Evolutionary conservation across 228 moss, liverwort and hornwort species (phyloP), one percentile per base, ranked within the genome.

Genomic region (Sphagnum magellanicum): DNA sequence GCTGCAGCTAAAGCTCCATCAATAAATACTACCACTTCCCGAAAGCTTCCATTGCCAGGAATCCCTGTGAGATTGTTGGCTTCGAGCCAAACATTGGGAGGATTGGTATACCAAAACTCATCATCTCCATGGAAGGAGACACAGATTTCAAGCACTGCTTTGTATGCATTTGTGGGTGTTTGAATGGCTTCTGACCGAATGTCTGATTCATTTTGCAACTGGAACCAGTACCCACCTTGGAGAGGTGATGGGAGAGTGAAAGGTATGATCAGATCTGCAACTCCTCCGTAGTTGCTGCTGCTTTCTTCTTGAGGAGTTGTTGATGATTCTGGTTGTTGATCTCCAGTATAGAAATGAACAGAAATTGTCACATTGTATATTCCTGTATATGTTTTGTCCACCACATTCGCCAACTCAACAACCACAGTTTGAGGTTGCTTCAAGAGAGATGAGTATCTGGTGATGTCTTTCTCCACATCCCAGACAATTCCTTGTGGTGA

Each of bases 401-500:
- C 81, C 47, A 89, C 89, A 14, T 95, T 95, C 6, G 83, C 92
- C 64, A 95, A 61, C 73, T 83, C 63, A 3, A 92, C 51, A 4
- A 82, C 84, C 5, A 95, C 73, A 10, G 46, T 10, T 66, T 90
- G 88, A 5, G 83, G 80, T 51, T 71, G 51, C 48, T 73, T 76
- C 85, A 90, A 92, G 50, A 92, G 82, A 6, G 92, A 71, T 8
- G 90, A 64, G 71, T 76, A 95, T 32, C 84, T 80, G 5, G 95
- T 92, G 65, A 92, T 88, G 67, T 92, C 92, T 77, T 92, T 95
- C 78, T 90, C 87, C 50, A 90, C 85, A 6, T 82, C 90, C 95
- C 95, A 95, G 5, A 87, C 72, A 15, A 92, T 87, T 15, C 95
- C 92, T 59, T 70, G 71, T 17, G 50, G 9, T 10, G 87, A 81